Evolutionary conservation across 192 early-diverging fungal species (phyloP).

Genomic region (Umbelopsis vinacea): DNA sequence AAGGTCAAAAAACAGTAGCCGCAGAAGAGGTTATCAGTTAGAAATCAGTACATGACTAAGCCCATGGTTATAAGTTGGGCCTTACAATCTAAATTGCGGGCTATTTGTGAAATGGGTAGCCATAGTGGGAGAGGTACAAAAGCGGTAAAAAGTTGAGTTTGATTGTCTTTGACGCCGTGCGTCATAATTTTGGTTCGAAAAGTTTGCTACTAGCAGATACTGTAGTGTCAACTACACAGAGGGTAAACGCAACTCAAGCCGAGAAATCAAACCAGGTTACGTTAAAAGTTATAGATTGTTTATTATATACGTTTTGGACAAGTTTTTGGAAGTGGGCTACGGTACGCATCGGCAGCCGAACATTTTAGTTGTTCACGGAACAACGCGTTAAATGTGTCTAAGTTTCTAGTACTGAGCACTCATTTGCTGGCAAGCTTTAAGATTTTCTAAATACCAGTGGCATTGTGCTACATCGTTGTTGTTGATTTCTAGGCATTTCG

Average conservation of each 20-base stretch:
- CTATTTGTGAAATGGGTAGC: neutral
- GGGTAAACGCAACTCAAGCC: too few relatives aligned
- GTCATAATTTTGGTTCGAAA: neutral
- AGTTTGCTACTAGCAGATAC: neutral
- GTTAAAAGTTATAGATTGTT: too few relatives aligned
- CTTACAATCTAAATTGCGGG: constrained; percentile 6
- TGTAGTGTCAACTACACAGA: too few relatives aligned
- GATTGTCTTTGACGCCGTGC: constrained; percentile 3
- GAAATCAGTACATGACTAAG: neutral
- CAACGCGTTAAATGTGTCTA: neutral
- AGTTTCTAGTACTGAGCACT: constrained; percentile 44
- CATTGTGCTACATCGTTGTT: constrained; percentile 80
- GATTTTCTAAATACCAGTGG: constrained; percentile 89
- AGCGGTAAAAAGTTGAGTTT: constrained; percentile 5
- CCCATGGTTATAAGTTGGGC: neutral
- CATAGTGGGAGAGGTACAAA: neutral
- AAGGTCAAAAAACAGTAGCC: neutral
- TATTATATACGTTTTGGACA: too few relatives aligned
- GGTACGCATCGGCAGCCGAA: too few relatives aligned
- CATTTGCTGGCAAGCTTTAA: constrained; percentile 85
- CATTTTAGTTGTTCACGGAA: neutral
- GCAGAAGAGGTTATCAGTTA: neutral
- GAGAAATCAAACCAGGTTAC: too few relatives aligned
- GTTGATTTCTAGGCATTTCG: constrained; percentile 84
- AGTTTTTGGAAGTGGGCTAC: too few relatives aligned